Base-by-base conservation (phyloP, 1,139 yeast genomes). In the Scheffersomyces segobiensis region DNA sequence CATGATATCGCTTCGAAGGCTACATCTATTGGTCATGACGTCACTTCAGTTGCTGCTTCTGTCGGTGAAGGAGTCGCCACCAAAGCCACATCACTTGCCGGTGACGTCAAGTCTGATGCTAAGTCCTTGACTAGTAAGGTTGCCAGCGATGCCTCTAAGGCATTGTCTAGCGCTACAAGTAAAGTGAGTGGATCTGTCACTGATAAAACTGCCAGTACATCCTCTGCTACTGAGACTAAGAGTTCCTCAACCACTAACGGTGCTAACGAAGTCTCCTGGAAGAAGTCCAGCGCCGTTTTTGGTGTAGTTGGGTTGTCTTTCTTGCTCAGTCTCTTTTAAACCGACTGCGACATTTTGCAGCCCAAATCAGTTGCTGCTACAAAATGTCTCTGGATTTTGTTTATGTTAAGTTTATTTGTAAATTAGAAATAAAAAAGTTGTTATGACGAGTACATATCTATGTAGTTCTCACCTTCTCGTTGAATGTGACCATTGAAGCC, bases 231-330 rank as follows among this genome's bases (percentile, higher is more conserved):
- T 3, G 63, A 71, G 12, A 55, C 60, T 53, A 58, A 56, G 42
- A 46, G 56, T 56, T 58, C 63, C 50, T 52, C 55, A 56, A 57
- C 66, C 42, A 71, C 70, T 26, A 50, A 69, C 46, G 73, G 75
- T 47, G 24, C 20, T 32, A 32, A 32, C 42, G 42, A 32, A 32
- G 42, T 32, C 42, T 71, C 76, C 57, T 79, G 82, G 83, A 80
- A 80, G 71, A 76, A 70, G 67, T 73, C 80, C 48, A 71, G 71
- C 55, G 75, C 75, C 22, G 71, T 80, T 52, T 78, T 75, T 53
- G 78, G 77, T 56, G 57, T 80, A 56, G 71, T 80, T 58, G 82
- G 81, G 52, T 61, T 71, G 61, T 72, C 81, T 52, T 76, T 79
- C 63, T 56, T 78, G 52, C 68, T 76, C 63, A 77, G 76, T 67